phyloP scores from a whole-genome alignment of 352 stramenopile genomes.

The Globisporangium ultimum region DNA sequence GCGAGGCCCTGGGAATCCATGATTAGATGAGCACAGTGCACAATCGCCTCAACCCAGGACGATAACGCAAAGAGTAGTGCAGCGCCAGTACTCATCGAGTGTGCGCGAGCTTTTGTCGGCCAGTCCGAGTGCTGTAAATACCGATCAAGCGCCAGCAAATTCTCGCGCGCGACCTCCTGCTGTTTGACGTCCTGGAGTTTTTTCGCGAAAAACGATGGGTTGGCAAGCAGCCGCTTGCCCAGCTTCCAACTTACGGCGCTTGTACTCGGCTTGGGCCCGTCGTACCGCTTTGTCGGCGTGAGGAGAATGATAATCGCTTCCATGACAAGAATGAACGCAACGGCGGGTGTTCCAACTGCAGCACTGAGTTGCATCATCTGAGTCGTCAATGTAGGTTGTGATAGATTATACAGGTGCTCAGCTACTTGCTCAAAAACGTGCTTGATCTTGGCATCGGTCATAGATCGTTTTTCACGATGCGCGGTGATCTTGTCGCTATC shows the following conservation, averaged over 20 bases:
- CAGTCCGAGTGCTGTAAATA: conserved; percentile 57
- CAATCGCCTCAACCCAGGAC: conserved; percentile 47
- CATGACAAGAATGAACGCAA: conserved; percentile 63
- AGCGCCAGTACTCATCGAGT: conserved; percentile 22
- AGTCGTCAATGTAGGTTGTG: neutral
- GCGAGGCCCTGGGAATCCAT: conserved; percentile 40
- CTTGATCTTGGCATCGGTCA: conserved; percentile 51
- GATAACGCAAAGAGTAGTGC: conserved; percentile 45
- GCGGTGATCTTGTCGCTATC: neutral
- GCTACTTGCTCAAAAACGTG: conserved; percentile 39
- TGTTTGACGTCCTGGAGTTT: conserved; percentile 48
- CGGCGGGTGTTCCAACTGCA: conserved; percentile 4
- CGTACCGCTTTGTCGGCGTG: conserved; percentile 65
- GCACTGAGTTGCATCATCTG: conserved; percentile 33
- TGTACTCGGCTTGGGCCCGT: conserved; percentile 34
- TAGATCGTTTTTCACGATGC: conserved; percentile 3
- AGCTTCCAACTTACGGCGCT: conserved; percentile 74
- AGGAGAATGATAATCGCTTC: conserved; percentile 78
- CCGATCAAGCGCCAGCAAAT: conserved; percentile 45
- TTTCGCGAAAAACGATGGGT: conserved; percentile 36
- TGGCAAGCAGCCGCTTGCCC: conserved; percentile 44
- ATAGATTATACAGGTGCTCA: conserved; percentile 23
- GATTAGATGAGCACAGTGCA: conserved; percentile 37
- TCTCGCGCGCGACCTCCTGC: conserved; percentile 40
- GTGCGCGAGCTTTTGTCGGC: conserved; percentile 29